phyloP scores from a whole-genome alignment of 495 filamentous ascomycete species.

The Xylaria flabelliformis region DNA sequence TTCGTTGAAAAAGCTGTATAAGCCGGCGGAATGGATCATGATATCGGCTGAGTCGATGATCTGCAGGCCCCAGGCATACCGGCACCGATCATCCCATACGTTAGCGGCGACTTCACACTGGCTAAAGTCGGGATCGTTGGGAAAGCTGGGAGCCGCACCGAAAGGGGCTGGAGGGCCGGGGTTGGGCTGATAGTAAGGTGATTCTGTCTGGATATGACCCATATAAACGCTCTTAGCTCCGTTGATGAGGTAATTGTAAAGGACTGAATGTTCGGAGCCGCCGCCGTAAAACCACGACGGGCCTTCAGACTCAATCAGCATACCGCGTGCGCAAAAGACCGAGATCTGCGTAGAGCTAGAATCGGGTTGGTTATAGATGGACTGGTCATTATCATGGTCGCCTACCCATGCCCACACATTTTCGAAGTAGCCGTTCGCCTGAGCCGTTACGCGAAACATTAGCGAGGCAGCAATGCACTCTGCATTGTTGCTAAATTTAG shows the following conservation, averaged over 20 bases:
- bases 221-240: constrained; percentile 81
- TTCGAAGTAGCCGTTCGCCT: constrained; percentile 61
- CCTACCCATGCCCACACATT: constrained; percentile 68
- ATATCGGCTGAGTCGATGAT: constrained; percentile 54
- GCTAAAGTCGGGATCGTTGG: constrained; percentile 54
- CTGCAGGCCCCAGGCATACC: constrained; percentile 60
- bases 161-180: constrained; percentile 73
- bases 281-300: constrained; percentile 74
- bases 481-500: constrained; percentile 45
- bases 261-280: constrained; percentile 76
- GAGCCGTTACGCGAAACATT: constrained; percentile 53
- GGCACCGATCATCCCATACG: constrained; percentile 31
- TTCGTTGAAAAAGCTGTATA: constrained; percentile 68
- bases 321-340: constrained; percentile 81
- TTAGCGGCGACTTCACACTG: constrained; percentile 25
- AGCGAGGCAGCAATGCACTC: constrained; percentile 59
- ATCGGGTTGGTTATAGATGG: constrained; percentile 56
- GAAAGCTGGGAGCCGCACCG: constrained; percentile 60
- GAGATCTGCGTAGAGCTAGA: constrained; percentile 69
- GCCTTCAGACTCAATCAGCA: constrained; percentile 70
- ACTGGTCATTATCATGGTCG: constrained; percentile 58
- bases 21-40: constrained; percentile 58
- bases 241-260: constrained; percentile 83
- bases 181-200: constrained; percentile 82
- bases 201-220: constrained; percentile 83